Evolutionary conservation across 2,329 filamentous ascomycete species (phyloP).

Genomic region (Trichoderma sp.): DNA sequence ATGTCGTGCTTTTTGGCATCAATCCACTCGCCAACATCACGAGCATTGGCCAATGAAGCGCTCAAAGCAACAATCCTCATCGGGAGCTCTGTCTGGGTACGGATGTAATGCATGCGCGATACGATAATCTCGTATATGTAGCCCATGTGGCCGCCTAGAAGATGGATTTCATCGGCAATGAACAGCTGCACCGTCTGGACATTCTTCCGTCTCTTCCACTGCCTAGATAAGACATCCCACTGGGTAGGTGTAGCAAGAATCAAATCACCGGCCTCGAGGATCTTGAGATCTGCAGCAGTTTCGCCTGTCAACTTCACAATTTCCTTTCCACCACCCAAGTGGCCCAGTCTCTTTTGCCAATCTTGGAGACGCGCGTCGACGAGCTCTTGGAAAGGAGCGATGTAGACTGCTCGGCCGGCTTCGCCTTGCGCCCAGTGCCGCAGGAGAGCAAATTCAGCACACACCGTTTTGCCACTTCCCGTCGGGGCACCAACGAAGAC

Average conservation of each 20-base stretch:
- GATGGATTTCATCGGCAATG: slow-evolving; percentile 92
- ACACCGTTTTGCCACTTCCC: slow-evolving; percentile 94
- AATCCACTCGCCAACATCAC: slow-evolving; percentile 96
- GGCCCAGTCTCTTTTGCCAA: slow-evolving; percentile 75
- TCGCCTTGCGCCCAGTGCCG: slow-evolving; percentile 68
- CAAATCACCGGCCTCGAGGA: slow-evolving; percentile 82
- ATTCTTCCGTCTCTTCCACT: slow-evolving; percentile 96
- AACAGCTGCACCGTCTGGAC: slow-evolving; percentile 86
- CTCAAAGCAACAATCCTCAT: slow-evolving; percentile 86
- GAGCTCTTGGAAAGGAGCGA: slow-evolving; percentile 92
- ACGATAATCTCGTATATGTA: slow-evolving; percentile 95
- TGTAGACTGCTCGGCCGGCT: slow-evolving; percentile 77
- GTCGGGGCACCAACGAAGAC: slow-evolving; percentile 91
- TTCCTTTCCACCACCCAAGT: slow-evolving; percentile 76
- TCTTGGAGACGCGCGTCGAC: slow-evolving; percentile 78
- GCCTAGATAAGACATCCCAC: slow-evolving; percentile 93
- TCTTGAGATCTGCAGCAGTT: slow-evolving; percentile 82
- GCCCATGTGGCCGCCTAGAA: slow-evolving; percentile 81
- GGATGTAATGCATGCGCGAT: slow-evolving; percentile 97
- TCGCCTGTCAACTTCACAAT: slow-evolving; percentile 94
- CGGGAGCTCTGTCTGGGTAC: slow-evolving; percentile 77
- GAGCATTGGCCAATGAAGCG: slow-evolving; percentile 87
- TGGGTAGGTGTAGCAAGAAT: slow-evolving; percentile 89
- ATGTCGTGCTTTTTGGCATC: slow-evolving; percentile 97
- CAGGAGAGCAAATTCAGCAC: slow-evolving; percentile 88